Conservation (phyloP, 225 moss, liverwort and hornwort species). For the Thuidium tamariscinum region DNA sequence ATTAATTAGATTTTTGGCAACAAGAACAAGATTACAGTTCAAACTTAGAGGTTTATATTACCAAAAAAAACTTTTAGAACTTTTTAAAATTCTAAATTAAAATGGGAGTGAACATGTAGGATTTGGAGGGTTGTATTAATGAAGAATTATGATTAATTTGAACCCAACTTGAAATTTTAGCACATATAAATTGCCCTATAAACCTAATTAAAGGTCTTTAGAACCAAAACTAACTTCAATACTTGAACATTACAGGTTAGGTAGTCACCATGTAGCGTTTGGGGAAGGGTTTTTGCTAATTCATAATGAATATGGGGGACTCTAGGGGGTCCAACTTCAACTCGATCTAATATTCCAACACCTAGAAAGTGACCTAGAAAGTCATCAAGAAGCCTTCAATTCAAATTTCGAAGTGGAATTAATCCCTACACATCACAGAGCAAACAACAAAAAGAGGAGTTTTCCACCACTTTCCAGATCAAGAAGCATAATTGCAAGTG, state of each 20-base stretch:
- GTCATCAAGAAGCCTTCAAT: too few relatives aligned
- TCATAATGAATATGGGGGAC: too few relatives aligned
- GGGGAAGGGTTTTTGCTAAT: rapidly evolving
- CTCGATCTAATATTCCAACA: not conserved
- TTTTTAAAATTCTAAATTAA: not conserved
- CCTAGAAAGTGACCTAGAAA: not conserved
- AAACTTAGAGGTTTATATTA: too few relatives aligned
- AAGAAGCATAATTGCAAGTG: too few relatives aligned
- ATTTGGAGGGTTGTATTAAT: not conserved
- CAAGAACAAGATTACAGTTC: not conserved
- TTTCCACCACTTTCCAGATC: too few relatives aligned
- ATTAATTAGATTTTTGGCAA: not conserved
- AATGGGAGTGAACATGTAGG: not conserved
- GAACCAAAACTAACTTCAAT: not conserved
- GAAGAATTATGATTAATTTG: not conserved
- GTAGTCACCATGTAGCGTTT: rapidly evolving
- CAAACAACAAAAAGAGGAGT: too few relatives aligned
- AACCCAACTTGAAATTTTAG: not conserved
- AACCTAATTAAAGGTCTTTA: not conserved
- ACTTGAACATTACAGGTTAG: not conserved
- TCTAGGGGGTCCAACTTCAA: not conserved
- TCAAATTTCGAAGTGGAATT: too few relatives aligned
- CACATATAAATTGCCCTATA: not conserved
- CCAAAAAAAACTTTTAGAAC: not conserved
- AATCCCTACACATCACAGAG: too few relatives aligned